These are phyloP conservation scores for Ascochyta fabae DNA, from an alignment of 2,329 filamentous ascomycete genomes.

Conservation along the genomic window DNA sequence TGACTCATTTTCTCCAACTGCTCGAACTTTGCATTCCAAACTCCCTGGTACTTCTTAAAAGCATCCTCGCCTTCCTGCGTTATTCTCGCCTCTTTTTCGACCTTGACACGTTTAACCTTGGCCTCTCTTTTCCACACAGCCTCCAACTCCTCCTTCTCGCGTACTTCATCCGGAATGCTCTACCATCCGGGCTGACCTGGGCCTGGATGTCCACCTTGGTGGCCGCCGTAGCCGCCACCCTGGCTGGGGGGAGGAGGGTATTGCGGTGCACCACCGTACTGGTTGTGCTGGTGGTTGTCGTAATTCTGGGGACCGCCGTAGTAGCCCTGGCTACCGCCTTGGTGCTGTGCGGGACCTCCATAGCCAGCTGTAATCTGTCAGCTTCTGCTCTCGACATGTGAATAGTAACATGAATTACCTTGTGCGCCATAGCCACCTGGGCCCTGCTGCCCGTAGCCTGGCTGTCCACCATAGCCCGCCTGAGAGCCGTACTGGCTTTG, in stretches of 20 bases:
- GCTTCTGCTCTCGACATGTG: not conserved
- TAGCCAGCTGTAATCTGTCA: conserved; percentile 35
- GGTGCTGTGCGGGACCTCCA: conserved; percentile 36
- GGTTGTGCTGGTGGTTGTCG: conserved; percentile 42
- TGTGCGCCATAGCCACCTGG: conserved; percentile 29
- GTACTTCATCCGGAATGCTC: not conserved
- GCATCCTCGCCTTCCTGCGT: not conserved
- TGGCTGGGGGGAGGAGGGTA: conserved; percentile 20
- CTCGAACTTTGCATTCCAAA: not conserved
- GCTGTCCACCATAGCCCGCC: conserved; percentile 34
- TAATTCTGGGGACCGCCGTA: conserved; percentile 41
- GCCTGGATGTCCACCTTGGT: conserved; percentile 5
- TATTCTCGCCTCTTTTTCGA: not conserved
- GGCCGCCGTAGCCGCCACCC: conserved; percentile 12
- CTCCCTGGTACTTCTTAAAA: not conserved
- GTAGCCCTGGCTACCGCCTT: conserved; percentile 24
- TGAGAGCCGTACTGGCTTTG: conserved; percentile 29
- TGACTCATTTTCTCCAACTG: not conserved
- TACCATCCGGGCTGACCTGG: conserved; percentile 39
- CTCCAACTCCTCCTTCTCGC: not conserved
- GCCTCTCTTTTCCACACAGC: not conserved
- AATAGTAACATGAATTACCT: conserved; percentile 15
- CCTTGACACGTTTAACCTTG: not conserved
- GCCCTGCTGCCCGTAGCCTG: conserved; percentile 33
- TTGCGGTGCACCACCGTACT: conserved; percentile 24